Evolutionary conservation across 164 flowering plant species (phyloP).

Genomic region (Piper betle): DNA sequence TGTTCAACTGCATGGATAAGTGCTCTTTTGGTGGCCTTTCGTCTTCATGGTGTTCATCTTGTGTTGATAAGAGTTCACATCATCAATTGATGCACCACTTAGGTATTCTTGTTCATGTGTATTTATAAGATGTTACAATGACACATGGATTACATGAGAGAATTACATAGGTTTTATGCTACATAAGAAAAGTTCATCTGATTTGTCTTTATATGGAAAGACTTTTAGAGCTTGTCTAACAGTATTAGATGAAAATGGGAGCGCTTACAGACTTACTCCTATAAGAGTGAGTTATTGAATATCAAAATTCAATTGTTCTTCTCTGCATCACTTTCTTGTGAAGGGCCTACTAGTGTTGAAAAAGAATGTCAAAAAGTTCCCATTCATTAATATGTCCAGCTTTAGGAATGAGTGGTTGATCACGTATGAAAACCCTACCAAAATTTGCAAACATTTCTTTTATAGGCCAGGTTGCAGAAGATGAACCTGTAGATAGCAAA

Average conservation of each 20-base stretch:
- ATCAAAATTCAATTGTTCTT: no score
- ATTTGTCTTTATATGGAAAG: no score
- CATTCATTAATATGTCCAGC: neutral
- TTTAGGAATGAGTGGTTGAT: neutral
- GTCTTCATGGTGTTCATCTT: neutral
- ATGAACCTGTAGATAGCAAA: constrained; percentile 58
- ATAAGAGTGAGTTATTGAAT: no score
- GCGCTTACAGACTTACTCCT: no score
- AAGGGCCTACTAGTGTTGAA: no score
- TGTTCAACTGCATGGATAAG: neutral
- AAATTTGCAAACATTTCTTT: neutral
- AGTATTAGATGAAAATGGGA: no score
- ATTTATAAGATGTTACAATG: neutral
- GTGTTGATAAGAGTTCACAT: neutral
- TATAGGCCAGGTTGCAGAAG: constrained; percentile 56
- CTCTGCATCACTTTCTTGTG: no score
- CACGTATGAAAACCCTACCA: neutral
- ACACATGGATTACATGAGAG: neutral
- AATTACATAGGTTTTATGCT: no score
- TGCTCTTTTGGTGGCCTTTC: neutral
- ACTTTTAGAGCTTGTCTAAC: no score
- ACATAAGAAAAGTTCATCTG: no score
- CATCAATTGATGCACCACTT: neutral
- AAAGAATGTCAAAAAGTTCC: no score
- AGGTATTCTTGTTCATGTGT: neutral